A percentile compares a stretch with the other conserved stretches of the same genome.
These are phyloP conservation scores for Anisogramma anomala DNA, from an alignment of 2,329 filamentous ascomycete genomes.

Conservation along the genomic window DNA sequence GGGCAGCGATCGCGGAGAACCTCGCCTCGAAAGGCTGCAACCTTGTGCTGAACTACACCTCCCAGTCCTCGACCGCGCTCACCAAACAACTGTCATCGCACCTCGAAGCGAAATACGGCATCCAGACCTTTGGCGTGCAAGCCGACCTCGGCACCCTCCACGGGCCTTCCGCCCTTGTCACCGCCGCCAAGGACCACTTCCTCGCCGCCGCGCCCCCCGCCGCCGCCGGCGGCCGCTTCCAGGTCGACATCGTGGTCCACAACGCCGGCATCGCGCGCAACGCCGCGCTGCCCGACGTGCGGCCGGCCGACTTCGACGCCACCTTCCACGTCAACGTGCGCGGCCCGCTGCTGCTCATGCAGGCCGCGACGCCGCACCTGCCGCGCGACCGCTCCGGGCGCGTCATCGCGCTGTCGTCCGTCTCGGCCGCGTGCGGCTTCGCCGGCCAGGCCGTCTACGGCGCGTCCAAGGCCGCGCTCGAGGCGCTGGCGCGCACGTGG, in stretches of 20 bases:
- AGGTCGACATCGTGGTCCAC: conserved; percentile 77
- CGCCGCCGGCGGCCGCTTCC: conserved; percentile 34
- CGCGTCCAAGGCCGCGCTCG: conserved; percentile 45
- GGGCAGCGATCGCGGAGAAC: conserved; percentile 50
- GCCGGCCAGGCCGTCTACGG: conserved; percentile 45
- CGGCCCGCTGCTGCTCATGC: conserved; percentile 65
- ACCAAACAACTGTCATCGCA: conserved; percentile 51
- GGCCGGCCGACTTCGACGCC: conserved; percentile 52
- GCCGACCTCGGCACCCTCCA: conserved; percentile 57
- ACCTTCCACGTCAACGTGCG: conserved; percentile 74
- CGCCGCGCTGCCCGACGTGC: conserved; percentile 51
- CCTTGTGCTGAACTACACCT: conserved; percentile 60
- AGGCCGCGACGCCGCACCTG: conserved; percentile 60
- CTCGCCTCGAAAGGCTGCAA: conserved; percentile 60
- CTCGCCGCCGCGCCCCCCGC: conserved; percentile 32
- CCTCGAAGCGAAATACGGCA: conserved; percentile 44
- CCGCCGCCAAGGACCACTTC: conserved; percentile 48
- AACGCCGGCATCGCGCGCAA: conserved; percentile 68
- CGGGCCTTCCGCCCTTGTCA: conserved; percentile 49
- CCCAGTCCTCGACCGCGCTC: conserved; percentile 24
- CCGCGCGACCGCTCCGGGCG: conserved; percentile 52
- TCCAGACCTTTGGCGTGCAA: conserved; percentile 52
- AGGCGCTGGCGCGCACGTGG: conserved; percentile 50
- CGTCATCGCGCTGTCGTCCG: conserved; percentile 45
- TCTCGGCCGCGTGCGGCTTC: conserved; percentile 42